Conservation (phyloP, 371 early-diverging fungal genomes). For the Mortierella sp. region DNA sequence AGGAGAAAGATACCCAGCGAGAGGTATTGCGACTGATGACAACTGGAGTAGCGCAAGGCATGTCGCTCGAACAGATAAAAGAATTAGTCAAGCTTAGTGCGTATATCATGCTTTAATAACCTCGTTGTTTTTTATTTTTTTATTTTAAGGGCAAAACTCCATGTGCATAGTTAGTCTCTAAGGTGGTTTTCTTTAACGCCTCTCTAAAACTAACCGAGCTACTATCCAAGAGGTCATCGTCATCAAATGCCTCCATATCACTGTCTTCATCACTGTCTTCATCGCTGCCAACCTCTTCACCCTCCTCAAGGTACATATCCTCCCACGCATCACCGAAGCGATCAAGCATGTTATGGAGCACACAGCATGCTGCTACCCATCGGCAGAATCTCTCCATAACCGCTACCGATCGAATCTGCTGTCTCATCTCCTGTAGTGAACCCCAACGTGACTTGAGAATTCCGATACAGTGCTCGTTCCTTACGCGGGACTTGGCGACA, state of each 20-base stretch:
- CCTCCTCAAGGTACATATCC: slow-evolving; percentile 13
- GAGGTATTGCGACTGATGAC: too few relatives aligned
- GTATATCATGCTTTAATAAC: not conserved
- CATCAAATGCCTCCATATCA: too few relatives aligned
- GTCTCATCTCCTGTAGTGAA: slow-evolving; percentile 27
- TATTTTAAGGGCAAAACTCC: not conserved
- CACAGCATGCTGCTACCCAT: slow-evolving; percentile 28
- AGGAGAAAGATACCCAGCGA: too few relatives aligned
- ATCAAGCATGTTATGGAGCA: slow-evolving; percentile 28
- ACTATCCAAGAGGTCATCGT: not conserved
- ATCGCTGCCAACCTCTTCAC: too few relatives aligned
- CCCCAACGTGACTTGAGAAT: slow-evolving; percentile 22
- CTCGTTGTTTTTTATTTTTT: too few relatives aligned
- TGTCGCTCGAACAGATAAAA: not conserved
- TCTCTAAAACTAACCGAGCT: not conserved
- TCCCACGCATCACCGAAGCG: too few relatives aligned
- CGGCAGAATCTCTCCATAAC: not conserved
- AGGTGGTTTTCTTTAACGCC: not conserved
- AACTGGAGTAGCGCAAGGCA: not conserved
- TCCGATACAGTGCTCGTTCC: slow-evolving; percentile 28
- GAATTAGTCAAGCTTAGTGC: not conserved
- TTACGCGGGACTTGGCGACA: slow-evolving; percentile 19
- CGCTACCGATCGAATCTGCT: not conserved
- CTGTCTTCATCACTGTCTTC: too few relatives aligned
- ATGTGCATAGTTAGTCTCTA: not conserved